Conservation (phyloP, 2,329 filamentous ascomycete species). For the Colletotrichum phormii region DNA sequence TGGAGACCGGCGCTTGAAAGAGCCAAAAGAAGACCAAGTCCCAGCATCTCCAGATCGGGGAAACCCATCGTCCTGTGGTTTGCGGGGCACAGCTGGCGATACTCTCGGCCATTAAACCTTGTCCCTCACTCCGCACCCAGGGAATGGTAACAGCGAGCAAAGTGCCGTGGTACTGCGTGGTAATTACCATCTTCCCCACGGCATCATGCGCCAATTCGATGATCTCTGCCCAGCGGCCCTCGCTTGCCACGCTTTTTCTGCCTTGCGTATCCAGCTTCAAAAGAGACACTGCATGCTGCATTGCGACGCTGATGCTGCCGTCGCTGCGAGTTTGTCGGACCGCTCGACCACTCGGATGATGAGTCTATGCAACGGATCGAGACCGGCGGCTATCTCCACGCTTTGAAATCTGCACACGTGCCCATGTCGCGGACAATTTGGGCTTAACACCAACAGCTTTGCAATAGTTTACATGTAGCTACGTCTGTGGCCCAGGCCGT, state of each 20-base stretch:
- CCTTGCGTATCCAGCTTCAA: neutral
- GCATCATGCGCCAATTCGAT: constrained; percentile 16
- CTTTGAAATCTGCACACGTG: neutral
- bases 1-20: neutral
- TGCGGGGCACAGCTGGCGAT: constrained; percentile 22
- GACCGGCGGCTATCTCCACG: neutral
- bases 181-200: constrained; percentile 30
- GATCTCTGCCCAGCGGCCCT: neutral
- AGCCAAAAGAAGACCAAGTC: neutral
- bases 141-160: constrained; percentile 33
- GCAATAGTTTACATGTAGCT: neutral
- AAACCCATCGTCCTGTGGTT: constrained; percentile 2
- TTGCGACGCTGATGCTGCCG: neutral
- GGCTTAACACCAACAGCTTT: neutral
- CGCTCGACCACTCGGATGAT: neutral
- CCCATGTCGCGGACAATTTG: neutral
- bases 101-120: constrained; percentile 32
- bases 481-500: neutral
- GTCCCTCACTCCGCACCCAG: constrained; percentile 2
- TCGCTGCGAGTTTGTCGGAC: neutral
- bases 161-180: constrained; percentile 28
- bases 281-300: neutral
- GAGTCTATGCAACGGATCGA: neutral
- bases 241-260: neutral
- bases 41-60: constrained; percentile 7